Percentiles rank a stretch among this genome's conserved stretches.
Conservation (phyloP, 1,284 basidiomycete genomes). For the Microbotryomycetes sp. region DNA sequence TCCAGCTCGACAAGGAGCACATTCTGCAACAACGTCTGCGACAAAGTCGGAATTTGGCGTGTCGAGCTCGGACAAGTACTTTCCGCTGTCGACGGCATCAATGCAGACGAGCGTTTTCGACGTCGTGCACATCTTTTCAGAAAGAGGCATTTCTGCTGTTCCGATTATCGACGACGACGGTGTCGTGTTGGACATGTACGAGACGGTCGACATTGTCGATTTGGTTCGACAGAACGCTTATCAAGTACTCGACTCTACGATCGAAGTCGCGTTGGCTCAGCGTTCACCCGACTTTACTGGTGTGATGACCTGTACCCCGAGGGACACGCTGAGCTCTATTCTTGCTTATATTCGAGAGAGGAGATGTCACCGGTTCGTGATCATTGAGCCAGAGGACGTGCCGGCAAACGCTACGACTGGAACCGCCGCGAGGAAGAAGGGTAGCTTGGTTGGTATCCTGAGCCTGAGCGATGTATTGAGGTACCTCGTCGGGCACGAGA, state of each 20-base stretch:
- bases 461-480: conserved; percentile 83
- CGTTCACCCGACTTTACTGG: conserved; percentile 90
- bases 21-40: neutral
- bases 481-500: conserved; percentile 59
- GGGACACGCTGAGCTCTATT: conserved; percentile 86
- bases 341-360: conserved; percentile 88
- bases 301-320: conserved; percentile 88
- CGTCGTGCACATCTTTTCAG: conserved; percentile 97
- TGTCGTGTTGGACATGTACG: conserved; percentile 92
- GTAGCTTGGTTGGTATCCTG: conserved; percentile 77
- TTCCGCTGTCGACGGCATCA: conserved; percentile 87
- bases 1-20: neutral
- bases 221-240: conserved; percentile 83
- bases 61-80: conserved; percentile 50
- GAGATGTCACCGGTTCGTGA: conserved; percentile 66
- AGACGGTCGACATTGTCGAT: conserved; percentile 97
- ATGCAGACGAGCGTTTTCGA: conserved; percentile 91
- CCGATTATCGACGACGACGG: conserved; percentile 76
- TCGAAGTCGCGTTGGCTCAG: conserved; percentile 84
- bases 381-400: conserved; percentile 28
- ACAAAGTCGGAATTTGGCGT: conserved; percentile 9
- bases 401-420: conserved; percentile 43
- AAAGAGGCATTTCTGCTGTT: conserved; percentile 89
- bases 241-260: conserved; percentile 89
- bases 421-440: conserved; percentile 56